phyloP scores from a whole-genome alignment of 768 basidiomycete species.

The Megacollybia marginata region DNA sequence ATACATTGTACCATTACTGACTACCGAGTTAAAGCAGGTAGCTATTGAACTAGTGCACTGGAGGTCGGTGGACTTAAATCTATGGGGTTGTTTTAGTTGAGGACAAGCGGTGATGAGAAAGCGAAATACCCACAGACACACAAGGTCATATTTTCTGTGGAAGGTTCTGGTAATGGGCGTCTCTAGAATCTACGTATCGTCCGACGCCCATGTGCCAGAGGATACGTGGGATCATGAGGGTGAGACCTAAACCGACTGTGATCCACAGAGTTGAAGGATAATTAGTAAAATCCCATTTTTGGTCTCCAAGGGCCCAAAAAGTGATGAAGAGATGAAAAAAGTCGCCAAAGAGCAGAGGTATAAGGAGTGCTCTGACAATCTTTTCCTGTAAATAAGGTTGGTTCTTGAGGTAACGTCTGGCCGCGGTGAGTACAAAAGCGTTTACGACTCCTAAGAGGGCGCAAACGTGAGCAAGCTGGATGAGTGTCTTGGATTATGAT shows the following conservation, averaged over 20 bases:
- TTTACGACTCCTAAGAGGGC: conserved; percentile 69
- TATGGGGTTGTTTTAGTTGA: neutral
- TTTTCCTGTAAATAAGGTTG: conserved; percentile 68
- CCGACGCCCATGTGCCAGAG: conserved; percentile 74
- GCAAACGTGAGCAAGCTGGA: conserved; percentile 75
- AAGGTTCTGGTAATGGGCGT: conserved; percentile 24
- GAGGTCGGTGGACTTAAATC: too few species aligned
- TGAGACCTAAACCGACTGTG: conserved; percentile 55
- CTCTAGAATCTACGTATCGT: conserved; percentile 62
- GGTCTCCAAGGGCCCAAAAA: conserved; percentile 69
- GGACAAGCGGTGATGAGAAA: neutral
- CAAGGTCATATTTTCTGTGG: neutral
- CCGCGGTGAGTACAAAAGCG: conserved; percentile 54
- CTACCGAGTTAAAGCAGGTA: neutral
- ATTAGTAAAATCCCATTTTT: conserved; percentile 48
- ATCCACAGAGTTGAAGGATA: conserved; percentile 71
- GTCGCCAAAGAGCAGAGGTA: conserved; percentile 66
- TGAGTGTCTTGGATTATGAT: conserved; percentile 26
- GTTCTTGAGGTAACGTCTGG: conserved; percentile 48
- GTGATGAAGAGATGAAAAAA: conserved; percentile 60
- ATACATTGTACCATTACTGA: neutral
- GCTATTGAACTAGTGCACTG: too few species aligned
- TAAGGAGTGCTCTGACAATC: conserved; percentile 54
- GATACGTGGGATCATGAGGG: conserved; percentile 60
- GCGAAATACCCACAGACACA: neutral